These are phyloP conservation scores for Podospora bellae-mahoneyi DNA, from an alignment of 495 filamentous ascomycete species.

Conservation along the genomic window DNA sequence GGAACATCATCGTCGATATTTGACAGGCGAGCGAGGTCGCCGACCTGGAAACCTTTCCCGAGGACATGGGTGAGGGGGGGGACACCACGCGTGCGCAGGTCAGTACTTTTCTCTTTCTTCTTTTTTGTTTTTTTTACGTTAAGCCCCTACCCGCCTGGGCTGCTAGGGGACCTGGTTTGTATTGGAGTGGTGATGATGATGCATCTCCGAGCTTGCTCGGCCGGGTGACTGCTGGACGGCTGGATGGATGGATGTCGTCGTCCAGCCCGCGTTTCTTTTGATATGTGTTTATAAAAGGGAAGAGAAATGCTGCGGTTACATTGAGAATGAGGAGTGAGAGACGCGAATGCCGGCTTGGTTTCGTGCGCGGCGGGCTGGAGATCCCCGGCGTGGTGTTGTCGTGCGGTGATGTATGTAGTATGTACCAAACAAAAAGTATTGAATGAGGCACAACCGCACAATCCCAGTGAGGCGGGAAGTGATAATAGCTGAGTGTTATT, in stretches of 20 bases:
- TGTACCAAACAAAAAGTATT: not conserved
- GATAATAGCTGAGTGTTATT: not conserved
- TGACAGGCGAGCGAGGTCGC: slow-evolving; percentile 23
- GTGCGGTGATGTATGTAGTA: too few species aligned
- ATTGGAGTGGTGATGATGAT: not conserved
- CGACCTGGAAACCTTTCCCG: slow-evolving; percentile 21
- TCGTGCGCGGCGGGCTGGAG: not conserved
- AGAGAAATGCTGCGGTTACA: not conserved
- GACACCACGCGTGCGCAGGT: not conserved
- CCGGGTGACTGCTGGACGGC: not conserved
- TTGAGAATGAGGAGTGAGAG: not conserved
- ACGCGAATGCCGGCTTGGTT: not conserved
- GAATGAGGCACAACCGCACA: not conserved
- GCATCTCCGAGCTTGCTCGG: not conserved
- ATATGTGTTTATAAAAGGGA: not conserved
- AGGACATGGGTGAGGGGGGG: not conserved
- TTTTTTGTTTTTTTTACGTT: too few species aligned
- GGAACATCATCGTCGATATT: not conserved
- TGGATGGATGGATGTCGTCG: not conserved
- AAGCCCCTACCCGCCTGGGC: not conserved
- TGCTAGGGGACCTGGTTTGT: not conserved
- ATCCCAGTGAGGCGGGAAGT: not conserved
- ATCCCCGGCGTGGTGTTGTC: not conserved
- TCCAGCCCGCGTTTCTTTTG: not conserved
- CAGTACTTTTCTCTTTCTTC: not conserved